Evolutionary conservation across 2,329 filamentous ascomycete genomes (phyloP).

Genomic region (Clarireedia hainanense): DNA sequence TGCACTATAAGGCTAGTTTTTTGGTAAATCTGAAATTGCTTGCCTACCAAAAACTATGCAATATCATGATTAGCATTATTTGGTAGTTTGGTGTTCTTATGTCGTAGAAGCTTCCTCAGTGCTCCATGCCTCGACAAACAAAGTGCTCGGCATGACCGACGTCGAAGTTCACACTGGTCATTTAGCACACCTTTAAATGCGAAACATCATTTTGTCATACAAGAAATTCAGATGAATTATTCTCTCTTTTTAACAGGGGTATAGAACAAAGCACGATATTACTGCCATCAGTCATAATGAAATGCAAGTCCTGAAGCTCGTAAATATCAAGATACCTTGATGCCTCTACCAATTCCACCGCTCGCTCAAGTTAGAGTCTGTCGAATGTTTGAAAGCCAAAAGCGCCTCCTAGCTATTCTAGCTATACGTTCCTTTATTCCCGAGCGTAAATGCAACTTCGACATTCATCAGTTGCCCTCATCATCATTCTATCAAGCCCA

Average conservation of each 20-base stretch:
- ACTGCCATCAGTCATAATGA: background rate
- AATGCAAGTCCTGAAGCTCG: background rate
- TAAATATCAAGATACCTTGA: background rate
- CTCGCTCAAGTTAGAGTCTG: too few species aligned
- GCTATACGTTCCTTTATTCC: background rate
- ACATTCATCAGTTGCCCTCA: background rate
- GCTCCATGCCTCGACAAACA: too few species aligned
- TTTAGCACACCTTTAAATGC: too few species aligned
- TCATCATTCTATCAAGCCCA: conserved; percentile 32
- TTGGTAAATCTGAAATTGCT: too few species aligned
- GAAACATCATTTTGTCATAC: background rate
- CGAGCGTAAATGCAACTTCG: background rate
- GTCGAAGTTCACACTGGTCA: too few species aligned
- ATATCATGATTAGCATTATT: too few species aligned
- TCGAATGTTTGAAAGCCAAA: background rate
- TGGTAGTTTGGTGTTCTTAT: too few species aligned
- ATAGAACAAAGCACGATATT: background rate
- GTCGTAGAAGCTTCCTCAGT: too few species aligned
- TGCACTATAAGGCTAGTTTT: too few species aligned
- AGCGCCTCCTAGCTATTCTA: background rate
- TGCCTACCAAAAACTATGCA: too few species aligned
- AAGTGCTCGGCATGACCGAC: too few species aligned
- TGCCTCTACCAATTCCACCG: too few species aligned
- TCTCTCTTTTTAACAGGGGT: background rate
- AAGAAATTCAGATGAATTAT: background rate